These are phyloP conservation scores for Exutisphaerella laricina DNA, from an alignment of 2,329 filamentous ascomycete species.

Conservation along the genomic window DNA sequence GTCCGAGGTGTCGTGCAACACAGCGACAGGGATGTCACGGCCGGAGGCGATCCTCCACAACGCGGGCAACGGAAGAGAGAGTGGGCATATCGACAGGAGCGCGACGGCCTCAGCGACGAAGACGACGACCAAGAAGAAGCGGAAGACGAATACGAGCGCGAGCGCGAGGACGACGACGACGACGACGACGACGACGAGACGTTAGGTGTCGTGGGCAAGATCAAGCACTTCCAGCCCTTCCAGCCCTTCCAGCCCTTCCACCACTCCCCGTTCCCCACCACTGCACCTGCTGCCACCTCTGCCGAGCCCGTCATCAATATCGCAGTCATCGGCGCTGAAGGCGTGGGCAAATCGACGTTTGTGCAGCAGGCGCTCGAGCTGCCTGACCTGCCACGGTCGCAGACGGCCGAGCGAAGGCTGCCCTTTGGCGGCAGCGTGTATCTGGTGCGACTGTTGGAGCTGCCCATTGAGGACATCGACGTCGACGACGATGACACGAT, in stretches of 20 bases:
- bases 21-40: too few species aligned
- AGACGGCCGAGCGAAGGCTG: constrained; percentile 49
- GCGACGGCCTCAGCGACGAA: too few species aligned
- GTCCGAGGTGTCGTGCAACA: too few species aligned
- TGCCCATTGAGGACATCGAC: constrained; percentile 48
- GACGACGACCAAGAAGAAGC: too few species aligned
- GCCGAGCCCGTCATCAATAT: constrained; percentile 50
- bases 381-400: constrained; percentile 38
- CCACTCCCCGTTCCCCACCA: too few species aligned
- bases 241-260: constrained; percentile 29
- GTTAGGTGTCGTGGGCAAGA: constrained; percentile 28
- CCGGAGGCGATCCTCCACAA: too few species aligned
- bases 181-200: constrained; percentile 31
- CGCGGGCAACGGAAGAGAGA: too few species aligned
- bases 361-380: constrained; percentile 53
- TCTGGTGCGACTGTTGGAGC: constrained; percentile 53
- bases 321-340: constrained; percentile 50
- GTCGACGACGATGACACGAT: constrained; percentile 46
- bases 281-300: too few species aligned
- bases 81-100: too few species aligned
- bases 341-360: constrained; percentile 56
- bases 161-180: constrained; percentile 16
- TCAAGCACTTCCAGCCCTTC: constrained; percentile 26
- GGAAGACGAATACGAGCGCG: too few species aligned
- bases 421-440: constrained; percentile 52